Base-by-base conservation (phyloP, 1,284 basidiomycete species). In the Heliocybe sulcata region DNA sequence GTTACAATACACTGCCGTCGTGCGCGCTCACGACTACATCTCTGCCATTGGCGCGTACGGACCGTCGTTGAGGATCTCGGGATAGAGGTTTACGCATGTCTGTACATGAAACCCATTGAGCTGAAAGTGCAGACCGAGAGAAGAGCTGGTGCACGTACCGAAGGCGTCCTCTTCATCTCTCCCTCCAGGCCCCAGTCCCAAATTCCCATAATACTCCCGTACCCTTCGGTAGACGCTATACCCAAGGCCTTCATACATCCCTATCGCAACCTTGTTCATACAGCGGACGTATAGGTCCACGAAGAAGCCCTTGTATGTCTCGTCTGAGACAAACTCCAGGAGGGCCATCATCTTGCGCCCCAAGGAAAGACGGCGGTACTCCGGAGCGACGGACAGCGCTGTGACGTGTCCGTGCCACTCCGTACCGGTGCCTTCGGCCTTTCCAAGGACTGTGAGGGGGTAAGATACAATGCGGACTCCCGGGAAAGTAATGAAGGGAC, bases 381-480 rank as follows among this genome's bases (percentile, higher is more conserved):
- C 89, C 19, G 94, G 94, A 0, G 94, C 91, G 52, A 96, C 92
- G 1, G 92, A 92, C 54, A 96, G 77, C 0, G 93, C 92, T 1
- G 94, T 96, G 61, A 96, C 87, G 65, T 96, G 93, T 0, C 90
- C 92, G 62, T 94, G 92, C 82, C 87, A 92, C 64, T 94, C 92
- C 1, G 68, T 58, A 1, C 76, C 74, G 12, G 68, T 58, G 6
- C 92, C 92, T 69, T 94, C 92, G 0, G 90, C 90, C 66, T 94
- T 94, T 29, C 91, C 92, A 56, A 94, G 75, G 55, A 94, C 92
- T 94, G 57, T 26, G 45, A 31, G 11, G 52, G 48, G 31, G 51
- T 53, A 26, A 35, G 35, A 31, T 33, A 31, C 35, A 27, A 25
- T 29, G 23, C 45, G 45, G 27, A 52, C 31, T 51, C 27, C n/a